Conservation (phyloP, 768 basidiomycete genomes). For the Gyrodon lividus region DNA sequence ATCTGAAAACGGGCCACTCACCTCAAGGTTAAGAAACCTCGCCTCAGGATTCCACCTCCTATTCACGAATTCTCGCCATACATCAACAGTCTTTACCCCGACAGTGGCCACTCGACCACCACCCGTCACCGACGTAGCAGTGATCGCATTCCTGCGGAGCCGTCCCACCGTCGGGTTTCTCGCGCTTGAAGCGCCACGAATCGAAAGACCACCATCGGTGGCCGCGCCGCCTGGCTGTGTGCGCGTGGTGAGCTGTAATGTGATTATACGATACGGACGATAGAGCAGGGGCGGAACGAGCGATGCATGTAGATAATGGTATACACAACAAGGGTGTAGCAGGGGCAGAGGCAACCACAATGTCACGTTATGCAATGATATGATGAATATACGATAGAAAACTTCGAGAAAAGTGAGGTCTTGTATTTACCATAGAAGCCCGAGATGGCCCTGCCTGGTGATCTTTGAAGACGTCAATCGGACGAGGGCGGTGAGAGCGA, state of each 20-base stretch:
- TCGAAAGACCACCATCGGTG: constrained; percentile 57
- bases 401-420: constrained; percentile 31
- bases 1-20: constrained; percentile 37
- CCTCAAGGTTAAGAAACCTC: constrained; percentile 80
- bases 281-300: constrained; percentile 12
- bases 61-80: constrained; percentile 76
- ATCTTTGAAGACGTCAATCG: constrained; percentile 58
- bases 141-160: constrained; percentile 58
- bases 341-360: constrained; percentile 13
- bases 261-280: constrained; percentile 10
- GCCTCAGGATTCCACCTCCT: constrained; percentile 68
- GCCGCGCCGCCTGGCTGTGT: constrained; percentile 33
- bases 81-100: constrained; percentile 48
- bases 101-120: constrained; percentile 18
- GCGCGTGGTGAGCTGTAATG: constrained; percentile 41
- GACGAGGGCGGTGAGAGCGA: constrained; percentile 57
- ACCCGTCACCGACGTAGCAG: constrained; percentile 19
- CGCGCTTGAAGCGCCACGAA: constrained; percentile 62
- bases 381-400: constrained; percentile 27
- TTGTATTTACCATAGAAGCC: constrained; percentile 69
- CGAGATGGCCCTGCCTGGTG: constrained; percentile 44
- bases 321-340: constrained; percentile 17
- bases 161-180: constrained; percentile 46
- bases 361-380: constrained; percentile 24
- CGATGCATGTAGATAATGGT: constrained; percentile 13